Conservation (phyloP, 495 filamentous ascomycete species). For the Daldinia childiae region DNA sequence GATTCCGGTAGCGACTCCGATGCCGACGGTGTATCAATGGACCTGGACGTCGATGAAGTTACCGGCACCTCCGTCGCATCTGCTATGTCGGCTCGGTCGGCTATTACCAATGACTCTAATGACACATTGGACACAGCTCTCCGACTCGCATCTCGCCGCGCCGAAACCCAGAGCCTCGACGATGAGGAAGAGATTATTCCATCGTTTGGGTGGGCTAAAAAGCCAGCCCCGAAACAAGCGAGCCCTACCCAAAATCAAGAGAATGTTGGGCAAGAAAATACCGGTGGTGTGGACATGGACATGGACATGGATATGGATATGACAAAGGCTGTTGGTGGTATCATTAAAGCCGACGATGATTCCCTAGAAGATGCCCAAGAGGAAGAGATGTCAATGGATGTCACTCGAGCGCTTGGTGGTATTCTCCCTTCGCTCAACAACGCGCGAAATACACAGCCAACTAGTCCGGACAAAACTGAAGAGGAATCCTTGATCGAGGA, state of each 20-base stretch:
- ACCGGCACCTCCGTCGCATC: slow-evolving; percentile 72
- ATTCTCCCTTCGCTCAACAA: slow-evolving; percentile 67
- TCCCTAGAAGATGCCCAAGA: slow-evolving; percentile 44
- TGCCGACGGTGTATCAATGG: slow-evolving; percentile 80
- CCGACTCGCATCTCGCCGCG: slow-evolving; percentile 76
- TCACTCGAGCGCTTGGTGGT: slow-evolving; percentile 82
- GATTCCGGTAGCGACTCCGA: slow-evolving; percentile 65
- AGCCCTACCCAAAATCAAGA: slow-evolving; percentile 26
- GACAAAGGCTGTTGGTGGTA: slow-evolving; percentile 65
- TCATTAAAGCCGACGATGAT: slow-evolving; percentile 53
- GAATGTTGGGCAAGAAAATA: slow-evolving; percentile 42
- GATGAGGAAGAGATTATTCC: slow-evolving; percentile 85
- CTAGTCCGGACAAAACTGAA: slow-evolving; percentile 37
- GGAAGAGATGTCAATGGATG: slow-evolving; percentile 85
- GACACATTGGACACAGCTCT: slow-evolving; percentile 78
- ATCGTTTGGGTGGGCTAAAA: slow-evolving; percentile 60
- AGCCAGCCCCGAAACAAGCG: slow-evolving; percentile 34
- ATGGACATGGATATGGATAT: slow-evolving; percentile 64
- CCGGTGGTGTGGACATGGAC: slow-evolving; percentile 48
- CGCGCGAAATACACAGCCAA: slow-evolving; percentile 39
- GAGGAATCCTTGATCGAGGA: slow-evolving; percentile 56
- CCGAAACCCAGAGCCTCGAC: slow-evolving; percentile 75
- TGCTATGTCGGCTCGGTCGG: slow-evolving; percentile 64
- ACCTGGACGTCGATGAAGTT: slow-evolving; percentile 72
- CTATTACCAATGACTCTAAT: slow-evolving; percentile 64